Percentiles rank a stretch among this genome's conserved stretches.
Conservation (phyloP, 768 basidiomycete genomes). For the Serendipita sp. region DNA sequence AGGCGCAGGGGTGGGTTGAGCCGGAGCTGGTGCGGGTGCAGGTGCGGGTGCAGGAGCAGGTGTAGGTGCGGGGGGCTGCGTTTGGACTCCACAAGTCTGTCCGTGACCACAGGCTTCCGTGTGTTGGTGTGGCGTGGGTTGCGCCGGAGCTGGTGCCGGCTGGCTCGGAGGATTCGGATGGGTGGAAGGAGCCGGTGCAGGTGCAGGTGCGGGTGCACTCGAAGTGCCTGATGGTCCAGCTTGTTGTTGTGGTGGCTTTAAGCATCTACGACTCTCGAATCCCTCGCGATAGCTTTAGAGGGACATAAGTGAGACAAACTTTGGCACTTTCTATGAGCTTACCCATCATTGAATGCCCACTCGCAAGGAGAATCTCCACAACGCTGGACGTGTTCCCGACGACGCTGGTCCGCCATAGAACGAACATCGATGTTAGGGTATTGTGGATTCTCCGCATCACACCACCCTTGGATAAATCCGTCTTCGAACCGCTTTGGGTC, state of each 20-base stretch:
- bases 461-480: constrained; percentile 1
- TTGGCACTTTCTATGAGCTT: neutral
- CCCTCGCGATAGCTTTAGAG: neutral
- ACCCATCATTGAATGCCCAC: constrained; percentile 2
- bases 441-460: neutral
- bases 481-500: neutral
- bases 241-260: neutral
- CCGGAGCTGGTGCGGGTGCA: neutral
- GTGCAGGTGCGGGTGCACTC: neutral
- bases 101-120: neutral
- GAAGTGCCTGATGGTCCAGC: neutral
- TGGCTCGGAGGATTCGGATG: neutral
- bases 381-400: neutral
- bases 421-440: neutral
- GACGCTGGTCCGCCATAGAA: neutral
- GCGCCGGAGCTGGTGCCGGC: neutral
- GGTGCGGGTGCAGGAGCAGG: neutral
- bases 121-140: neutral
- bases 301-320: too few relatives aligned
- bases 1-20: neutral
- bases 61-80: neutral
- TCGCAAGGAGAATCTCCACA: neutral
- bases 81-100: neutral
- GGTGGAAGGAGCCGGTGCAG: neutral
- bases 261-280: constrained; percentile 2